Percentiles rank a stretch among this genome's conserved stretches.
phyloP scores from a whole-genome alignment of 2,329 filamentous ascomycete species.

The Paecilomyces variotii region DNA sequence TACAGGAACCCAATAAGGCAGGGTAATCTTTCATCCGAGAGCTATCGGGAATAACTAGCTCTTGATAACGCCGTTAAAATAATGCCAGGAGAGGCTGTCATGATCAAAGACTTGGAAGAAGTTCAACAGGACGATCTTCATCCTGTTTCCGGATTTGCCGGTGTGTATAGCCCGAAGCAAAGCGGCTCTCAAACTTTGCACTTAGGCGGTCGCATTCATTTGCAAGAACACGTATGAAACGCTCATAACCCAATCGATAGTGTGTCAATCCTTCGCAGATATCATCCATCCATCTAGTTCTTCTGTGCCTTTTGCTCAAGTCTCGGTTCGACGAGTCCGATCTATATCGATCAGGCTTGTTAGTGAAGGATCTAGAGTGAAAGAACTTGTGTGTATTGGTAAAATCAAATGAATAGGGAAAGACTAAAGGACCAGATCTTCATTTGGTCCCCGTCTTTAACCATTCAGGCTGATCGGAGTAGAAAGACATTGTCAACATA shows the following conservation, averaged over 20 bases:
- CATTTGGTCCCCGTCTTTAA: neutral
- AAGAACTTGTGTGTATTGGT: neutral
- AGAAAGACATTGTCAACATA: slow-evolving; percentile 29
- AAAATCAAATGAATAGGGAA: neutral
- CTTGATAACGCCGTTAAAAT: slow-evolving; percentile 21
- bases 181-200: neutral
- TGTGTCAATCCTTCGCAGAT: slow-evolving; percentile 33
- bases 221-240: neutral
- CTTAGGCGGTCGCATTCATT: neutral
- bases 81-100: neutral
- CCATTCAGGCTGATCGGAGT: neutral
- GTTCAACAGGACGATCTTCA: neutral
- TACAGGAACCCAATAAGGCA: neutral
- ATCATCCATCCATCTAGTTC: slow-evolving; percentile 37
- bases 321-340: slow-evolving; percentile 27
- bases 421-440: neutral
- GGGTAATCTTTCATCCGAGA: neutral
- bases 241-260: neutral
- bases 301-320: neutral
- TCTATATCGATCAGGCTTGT: slow-evolving; percentile 12
- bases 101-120: neutral
- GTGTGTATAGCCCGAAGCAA: neutral
- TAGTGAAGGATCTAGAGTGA: neutral
- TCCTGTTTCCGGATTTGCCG: neutral
- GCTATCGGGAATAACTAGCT: neutral